Evolutionary conservation across 139 green algal genomes (phyloP).

Genomic region (Trebouxia sp.): DNA sequence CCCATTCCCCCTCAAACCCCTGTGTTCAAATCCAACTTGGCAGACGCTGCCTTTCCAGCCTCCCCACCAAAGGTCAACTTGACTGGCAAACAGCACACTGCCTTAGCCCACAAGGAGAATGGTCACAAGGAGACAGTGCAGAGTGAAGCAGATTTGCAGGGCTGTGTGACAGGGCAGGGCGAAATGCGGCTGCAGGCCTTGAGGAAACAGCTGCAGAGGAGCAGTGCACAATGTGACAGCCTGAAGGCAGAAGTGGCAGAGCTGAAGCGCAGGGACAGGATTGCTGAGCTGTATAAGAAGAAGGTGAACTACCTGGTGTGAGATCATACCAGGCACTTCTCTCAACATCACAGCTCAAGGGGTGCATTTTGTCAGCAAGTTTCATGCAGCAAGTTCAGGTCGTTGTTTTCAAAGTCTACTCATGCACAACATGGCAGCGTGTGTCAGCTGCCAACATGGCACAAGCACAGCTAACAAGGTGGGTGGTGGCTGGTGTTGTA

Average conservation of each 20-base stretch:
- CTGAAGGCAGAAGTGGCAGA: constrained; percentile 41
- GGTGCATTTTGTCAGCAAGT: no score
- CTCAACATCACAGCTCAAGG: no score
- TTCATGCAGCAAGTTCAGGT: no score
- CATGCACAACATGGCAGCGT: no score
- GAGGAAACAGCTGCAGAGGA: constrained; percentile 28
- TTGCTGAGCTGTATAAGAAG: constrained; percentile 38
- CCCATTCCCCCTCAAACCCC: background rate
- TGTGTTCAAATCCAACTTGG: background rate
- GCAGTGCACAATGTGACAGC: constrained; percentile 35
- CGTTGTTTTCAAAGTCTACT: no score
- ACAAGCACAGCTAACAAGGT: no score
- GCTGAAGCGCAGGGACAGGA: constrained; percentile 31
- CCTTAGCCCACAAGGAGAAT: no score
- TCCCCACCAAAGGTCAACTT: background rate
- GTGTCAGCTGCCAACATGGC: no score
- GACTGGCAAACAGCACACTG: background rate
- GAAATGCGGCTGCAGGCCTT: constrained; percentile 10
- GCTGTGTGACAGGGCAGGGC: background rate
- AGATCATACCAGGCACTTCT: background rate
- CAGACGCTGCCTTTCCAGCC: background rate
- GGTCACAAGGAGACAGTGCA: no score
- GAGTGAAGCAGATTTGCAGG: background rate
- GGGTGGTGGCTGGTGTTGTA: no score
- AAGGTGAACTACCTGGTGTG: background rate